phyloP scores from a whole-genome alignment of 1,139 yeast species.

The Scheffersomyces lignicola region DNA sequence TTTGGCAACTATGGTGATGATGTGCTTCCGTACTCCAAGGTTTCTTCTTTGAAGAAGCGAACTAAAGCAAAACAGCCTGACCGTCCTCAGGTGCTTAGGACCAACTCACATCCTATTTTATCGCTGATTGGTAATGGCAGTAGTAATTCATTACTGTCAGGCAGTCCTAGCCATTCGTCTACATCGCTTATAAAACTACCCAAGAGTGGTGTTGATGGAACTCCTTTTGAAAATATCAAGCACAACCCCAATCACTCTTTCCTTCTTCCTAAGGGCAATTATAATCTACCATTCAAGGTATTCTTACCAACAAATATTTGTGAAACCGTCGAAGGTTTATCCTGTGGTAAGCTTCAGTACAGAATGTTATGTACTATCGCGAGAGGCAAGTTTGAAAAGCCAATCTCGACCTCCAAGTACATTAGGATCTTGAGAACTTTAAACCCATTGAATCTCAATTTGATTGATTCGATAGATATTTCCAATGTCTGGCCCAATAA shows the following conservation, averaged over 20 bases:
- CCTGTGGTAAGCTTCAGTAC: conserved; percentile 57
- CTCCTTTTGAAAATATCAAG: conserved; percentile 34
- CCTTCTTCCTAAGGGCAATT: conserved; percentile 62
- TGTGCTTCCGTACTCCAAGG: conserved; percentile 18
- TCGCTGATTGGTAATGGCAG: background rate
- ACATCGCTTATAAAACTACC: conserved; percentile 25
- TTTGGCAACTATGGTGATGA: conserved; percentile 46
- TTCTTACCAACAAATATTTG: conserved; percentile 59
- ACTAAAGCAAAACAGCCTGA: conserved; percentile 8
- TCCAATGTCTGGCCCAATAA: conserved; percentile 66
- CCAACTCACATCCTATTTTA: conserved; percentile 19
- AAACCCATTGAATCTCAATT: conserved; percentile 48
- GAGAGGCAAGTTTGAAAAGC: conserved; percentile 50
- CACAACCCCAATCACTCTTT: conserved; percentile 30
- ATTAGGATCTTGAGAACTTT: conserved; percentile 49
- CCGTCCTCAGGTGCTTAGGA: conserved; percentile 20
- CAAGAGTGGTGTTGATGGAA: conserved; percentile 44
- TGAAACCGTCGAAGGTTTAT: conserved; percentile 68
- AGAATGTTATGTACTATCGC: conserved; percentile 56
- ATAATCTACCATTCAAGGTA: conserved; percentile 61
- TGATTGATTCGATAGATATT: conserved; percentile 57
- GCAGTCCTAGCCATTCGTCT: conserved; percentile 4
- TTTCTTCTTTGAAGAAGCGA: conserved; percentile 9
- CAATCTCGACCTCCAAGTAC: conserved; percentile 32
- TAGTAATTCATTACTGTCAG: conserved; percentile 6